Evolutionary conservation across 2,329 filamentous ascomycete species (phyloP).

Genomic region (Capronia americana): DNA sequence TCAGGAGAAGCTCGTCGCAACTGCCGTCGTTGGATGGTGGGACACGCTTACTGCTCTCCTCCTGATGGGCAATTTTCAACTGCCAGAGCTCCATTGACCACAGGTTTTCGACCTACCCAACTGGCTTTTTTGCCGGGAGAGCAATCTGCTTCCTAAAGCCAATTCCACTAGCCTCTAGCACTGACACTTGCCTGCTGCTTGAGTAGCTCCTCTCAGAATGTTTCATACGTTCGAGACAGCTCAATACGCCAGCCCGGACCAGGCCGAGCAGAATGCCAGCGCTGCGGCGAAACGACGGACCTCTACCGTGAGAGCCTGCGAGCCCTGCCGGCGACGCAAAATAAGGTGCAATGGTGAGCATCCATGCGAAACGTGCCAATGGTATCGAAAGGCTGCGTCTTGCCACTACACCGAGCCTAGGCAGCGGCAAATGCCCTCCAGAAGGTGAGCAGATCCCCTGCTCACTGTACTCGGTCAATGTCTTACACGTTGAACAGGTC

Average conservation of each 20-base stretch:
- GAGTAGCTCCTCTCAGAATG: conserved; percentile 40
- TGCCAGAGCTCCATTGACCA: conserved; percentile 4
- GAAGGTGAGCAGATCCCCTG: conserved; percentile 65
- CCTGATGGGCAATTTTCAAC: not conserved
- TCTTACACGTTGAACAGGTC: conserved; percentile 51
- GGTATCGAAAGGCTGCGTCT: conserved; percentile 77
- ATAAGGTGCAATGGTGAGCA: conserved; percentile 83
- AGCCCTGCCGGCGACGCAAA: conserved; percentile 79
- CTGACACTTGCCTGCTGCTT: not conserved
- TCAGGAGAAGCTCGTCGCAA: not conserved
- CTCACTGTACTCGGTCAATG: conserved; percentile 17
- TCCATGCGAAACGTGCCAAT: conserved; percentile 81
- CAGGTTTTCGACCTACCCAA: not conserved
- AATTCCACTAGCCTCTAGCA: not conserved
- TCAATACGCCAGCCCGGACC: conserved; percentile 45
- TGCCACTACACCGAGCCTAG: conserved; percentile 84
- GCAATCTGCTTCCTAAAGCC: not conserved
- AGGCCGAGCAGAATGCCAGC: conserved; percentile 41
- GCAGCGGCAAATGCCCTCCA: conserved; percentile 76
- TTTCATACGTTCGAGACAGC: conserved; percentile 53
- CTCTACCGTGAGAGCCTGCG: conserved; percentile 63
- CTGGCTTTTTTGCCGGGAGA: not conserved
- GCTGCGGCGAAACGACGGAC: conserved; percentile 47
- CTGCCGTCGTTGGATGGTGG: conserved; percentile 10
- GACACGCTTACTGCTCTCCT: not conserved